Base-by-base conservation (phyloP, 371 early-diverging fungal species). In the Syncephalastrum contaminatum region DNA sequence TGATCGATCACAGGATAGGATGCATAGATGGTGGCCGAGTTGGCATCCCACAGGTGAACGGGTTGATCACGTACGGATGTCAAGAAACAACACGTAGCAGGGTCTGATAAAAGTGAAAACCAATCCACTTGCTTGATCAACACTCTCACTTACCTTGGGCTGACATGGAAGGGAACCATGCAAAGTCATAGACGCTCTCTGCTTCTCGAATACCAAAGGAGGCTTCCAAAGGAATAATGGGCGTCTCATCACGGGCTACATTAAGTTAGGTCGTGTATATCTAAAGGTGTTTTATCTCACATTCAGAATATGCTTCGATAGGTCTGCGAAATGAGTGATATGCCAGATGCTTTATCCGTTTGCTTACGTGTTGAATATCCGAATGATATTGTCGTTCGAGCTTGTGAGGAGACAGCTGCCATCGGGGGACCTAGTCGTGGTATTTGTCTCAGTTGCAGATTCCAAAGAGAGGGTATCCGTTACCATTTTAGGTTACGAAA, bases 151-250 rank as follows among this genome's bases (percentile, higher is more conserved):
- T 65, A 82, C 85, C 84, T 69, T 74, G 73, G 42, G 70, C 70
- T 19, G 60, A 77, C 89, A 89, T 89, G 4, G 61, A 66, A 15
- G 89, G 89, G 59, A 83, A 88, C 87, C 87, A 89, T 15, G 70
- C 73, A 61, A 74, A 78, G 48, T 88, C 89, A 57, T 85, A 84
- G 0, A 88, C 58, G 0, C 77, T 60, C 59, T 89, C 89, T 4
- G 79, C 85, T 62, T 78, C 80, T 41, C 66, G 56, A 36, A 83
- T 72, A 6, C 66, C 60, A 21, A 86, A 43, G 15, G 51, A 62
- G n/a, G 82, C 64, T 6, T 25, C 46, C 59, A 77, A 62, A 3
- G 60, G 24, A 30, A 30, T 10, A 30, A 30, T 10, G 36, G 36
- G 10, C 0, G 36, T 10, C 10, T 30, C 36, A 8, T 30, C 36